Evolutionary conservation across 2,329 filamentous ascomycete species (phyloP), one percentile per base, ranked within the genome.

Genomic region (Fusarium nygamai): DNA sequence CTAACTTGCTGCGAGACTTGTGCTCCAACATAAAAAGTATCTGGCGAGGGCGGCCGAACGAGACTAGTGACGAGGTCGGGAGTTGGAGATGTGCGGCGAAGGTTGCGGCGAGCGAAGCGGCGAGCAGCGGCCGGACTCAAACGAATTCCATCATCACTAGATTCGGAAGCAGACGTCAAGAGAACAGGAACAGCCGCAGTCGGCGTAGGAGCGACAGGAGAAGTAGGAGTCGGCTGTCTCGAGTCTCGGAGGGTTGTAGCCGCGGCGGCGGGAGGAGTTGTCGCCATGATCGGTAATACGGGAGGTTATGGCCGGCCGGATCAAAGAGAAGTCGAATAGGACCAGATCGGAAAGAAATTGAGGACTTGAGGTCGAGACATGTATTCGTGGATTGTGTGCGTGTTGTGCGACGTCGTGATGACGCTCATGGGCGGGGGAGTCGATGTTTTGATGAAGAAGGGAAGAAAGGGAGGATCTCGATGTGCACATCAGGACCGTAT

Each of bases 41-140:
- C 82, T n/a, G 82, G 82, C 7, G 82, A 83, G 2, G 81, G 80
- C 5, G 82, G 81, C 9, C 82, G 81, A 53, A 84, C 81, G 57
- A 83, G 81, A 73, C 82, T 83, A 43, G 81, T 84, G 70, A 83
- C 81, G 63, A 84, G 81, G 62, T 84, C 82, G 57, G 82, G 82
- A 19, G 82, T 84, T n/a, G 81, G 81, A 22, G 81, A 80, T 31
- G 78, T 77, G 39, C 79, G 79, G 51, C 80, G 79, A 53, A 83
- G 77, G 66, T 78, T 82, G n/a, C 81, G 81, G 33, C 82, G 80
- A 43, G 81, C 81, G 47, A 83, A 81, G 46, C 82, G 80, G 19
- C 82, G 78, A 24, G 81, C 81, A 20, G 82, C 81, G 31, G 81
- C 79, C 2, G 81, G 79, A 50, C 79, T 83, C 74, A 83, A 75